Evolutionary conservation across 768 basidiomycete species (phyloP), one percentile per base, ranked within the genome.

Genomic region (Agaricus bisporus): DNA sequence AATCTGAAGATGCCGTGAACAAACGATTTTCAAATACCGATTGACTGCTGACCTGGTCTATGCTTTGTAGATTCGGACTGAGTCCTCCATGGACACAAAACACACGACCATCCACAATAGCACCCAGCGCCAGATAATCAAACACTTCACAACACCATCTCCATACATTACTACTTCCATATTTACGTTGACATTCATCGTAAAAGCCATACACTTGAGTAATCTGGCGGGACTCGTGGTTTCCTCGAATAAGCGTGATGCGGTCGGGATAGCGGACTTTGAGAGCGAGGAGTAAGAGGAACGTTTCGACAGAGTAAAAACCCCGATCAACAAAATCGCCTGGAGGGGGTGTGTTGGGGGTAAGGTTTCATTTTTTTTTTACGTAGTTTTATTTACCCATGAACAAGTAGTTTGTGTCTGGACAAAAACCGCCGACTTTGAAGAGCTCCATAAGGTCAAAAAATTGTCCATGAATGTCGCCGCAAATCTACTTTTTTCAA

Each of bases 71-170:
- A 68, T 86, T 88, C 9, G 95, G 95, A 68, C 92, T 95, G 62
- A 98, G 71, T 8, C 95, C 95, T 1, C 95, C 95, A 71, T 98
- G 95, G 45, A 98, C 94, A 69, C 95, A 98, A 65, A 98, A 95
- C 54, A 98, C 95, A 55, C 90, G 77, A 6, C 94, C 95, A 66
- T 98, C 95, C n/a, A 98, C 93, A 60, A 98, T 85, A 15, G 95
- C 95, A 11, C 88, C 93, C 38, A 98, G 73, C 26, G 91, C 90
- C 44, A 98, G 82, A 68, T 97, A 98, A 67, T 98, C 95, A 61
- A 99, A 99, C 8, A 98, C 94, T 64, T 98, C 95, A 67, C 94
- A 98, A 69, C 95, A 98, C 83, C 93, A 97, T 59, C 95, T 72
- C 95, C 95, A 98, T 51, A 98, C 95, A 68, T 93, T 93, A 56